Evolutionary conservation across 805 yeast species (phyloP).

Genomic region (Ogataea parapolymorpha): DNA sequence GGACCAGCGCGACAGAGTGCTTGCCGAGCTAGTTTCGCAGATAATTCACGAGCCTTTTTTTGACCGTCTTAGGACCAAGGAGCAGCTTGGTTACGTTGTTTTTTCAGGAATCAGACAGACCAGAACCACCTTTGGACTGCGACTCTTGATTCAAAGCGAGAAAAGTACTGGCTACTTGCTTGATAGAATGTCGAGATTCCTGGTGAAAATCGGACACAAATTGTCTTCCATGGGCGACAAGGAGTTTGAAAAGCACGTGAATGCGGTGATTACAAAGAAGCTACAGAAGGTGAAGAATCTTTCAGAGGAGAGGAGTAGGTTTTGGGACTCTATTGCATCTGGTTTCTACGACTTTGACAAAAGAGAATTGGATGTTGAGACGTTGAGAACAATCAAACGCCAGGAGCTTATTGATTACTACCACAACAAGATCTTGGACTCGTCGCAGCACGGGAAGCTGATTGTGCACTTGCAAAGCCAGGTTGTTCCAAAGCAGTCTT

Average conservation of each 20-base stretch:
- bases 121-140: constrained; percentile 68
- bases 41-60: constrained; percentile 85
- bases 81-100: constrained; percentile 93
- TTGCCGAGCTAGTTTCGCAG: constrained; percentile 66
- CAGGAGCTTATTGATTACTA: constrained; percentile 57
- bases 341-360: constrained; percentile 78
- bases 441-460: constrained; percentile 36
- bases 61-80: constrained; percentile 85
- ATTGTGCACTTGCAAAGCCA: constrained; percentile 66
- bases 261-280: constrained; percentile 63
- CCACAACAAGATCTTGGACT: constrained; percentile 37
- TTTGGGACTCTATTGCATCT: constrained; percentile 62
- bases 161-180: constrained; percentile 70
- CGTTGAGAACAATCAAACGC: constrained; percentile 52
- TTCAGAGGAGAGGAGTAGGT: constrained; percentile 66
- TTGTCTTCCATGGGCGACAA: constrained; percentile 50
- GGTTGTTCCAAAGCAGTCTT: constrained; percentile 21
- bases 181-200: constrained; percentile 68
- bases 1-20: constrained; percentile 43
- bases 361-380: constrained; percentile 52
- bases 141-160: constrained; percentile 82
- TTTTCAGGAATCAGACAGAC: constrained; percentile 69
- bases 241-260: constrained; percentile 66
- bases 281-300: constrained; percentile 73
- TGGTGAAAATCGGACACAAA: constrained; percentile 43